phyloP scores from a whole-genome alignment of 1,284 basidiomycete species.

The Ganoderma sinense region DNA sequence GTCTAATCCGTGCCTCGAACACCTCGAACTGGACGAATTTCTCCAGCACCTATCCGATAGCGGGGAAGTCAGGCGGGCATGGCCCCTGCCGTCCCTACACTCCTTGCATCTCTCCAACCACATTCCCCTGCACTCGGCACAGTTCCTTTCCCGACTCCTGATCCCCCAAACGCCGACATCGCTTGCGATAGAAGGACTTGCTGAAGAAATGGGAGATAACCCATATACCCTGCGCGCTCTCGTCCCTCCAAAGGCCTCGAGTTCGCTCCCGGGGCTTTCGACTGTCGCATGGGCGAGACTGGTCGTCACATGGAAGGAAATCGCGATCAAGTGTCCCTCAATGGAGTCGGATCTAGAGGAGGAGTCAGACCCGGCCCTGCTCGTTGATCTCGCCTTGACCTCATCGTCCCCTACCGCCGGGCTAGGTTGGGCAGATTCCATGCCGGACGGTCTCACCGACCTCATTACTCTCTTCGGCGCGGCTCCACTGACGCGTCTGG shows the following conservation, averaged over 20 bases:
- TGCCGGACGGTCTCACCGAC: no score
- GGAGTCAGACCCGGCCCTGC: no score
- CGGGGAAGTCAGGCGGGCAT: neutral
- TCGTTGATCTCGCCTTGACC: no score
- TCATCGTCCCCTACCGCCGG: no score
- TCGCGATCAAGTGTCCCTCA: no score
- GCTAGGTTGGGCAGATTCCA: no score
- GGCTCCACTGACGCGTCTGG: no score
- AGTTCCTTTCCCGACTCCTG: neutral
- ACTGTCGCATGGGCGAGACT: neutral
- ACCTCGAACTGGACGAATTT: neutral
- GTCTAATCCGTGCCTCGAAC: neutral
- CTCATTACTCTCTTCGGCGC: no score
- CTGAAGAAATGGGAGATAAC: neutral
- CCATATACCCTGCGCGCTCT: neutral
- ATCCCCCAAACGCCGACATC: neutral
- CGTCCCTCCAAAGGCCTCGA: neutral
- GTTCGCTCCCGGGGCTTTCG: neutral
- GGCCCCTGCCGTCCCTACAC: neutral
- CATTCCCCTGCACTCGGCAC: neutral
- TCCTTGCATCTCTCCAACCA: neutral
- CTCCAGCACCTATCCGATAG: neutral
- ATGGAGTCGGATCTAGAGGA: no score
- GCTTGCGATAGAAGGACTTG: neutral
- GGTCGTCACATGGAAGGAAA: no score